Evolutionary conservation across 257 asterid genomes (phyloP).

Genomic region (Solanum etuberosum): DNA sequence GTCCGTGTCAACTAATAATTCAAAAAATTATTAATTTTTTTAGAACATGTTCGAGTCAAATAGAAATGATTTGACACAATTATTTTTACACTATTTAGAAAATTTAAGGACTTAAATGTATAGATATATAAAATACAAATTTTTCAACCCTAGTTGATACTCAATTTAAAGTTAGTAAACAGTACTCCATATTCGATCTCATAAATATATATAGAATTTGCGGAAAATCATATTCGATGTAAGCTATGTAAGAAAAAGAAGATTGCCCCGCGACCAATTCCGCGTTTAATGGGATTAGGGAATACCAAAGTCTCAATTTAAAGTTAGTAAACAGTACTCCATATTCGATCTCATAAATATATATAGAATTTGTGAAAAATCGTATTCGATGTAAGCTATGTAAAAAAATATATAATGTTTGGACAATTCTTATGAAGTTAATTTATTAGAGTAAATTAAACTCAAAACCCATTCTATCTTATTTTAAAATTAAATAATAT

Average conservation of each 20-base stretch:
- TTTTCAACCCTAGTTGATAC: background rate
- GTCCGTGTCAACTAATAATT: background rate
- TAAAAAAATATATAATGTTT: no score
- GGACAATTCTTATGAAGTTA: no score
- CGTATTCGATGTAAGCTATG: no score
- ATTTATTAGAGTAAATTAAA: background rate
- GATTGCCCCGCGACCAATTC: no score
- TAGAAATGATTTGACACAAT: background rate
- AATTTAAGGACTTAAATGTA: background rate
- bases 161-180: background rate
- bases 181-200: background rate
- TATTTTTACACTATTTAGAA: background rate
- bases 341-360: no score
- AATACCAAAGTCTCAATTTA: no score
- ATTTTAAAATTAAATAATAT: background rate
- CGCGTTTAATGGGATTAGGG: no score
- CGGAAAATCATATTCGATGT: background rate
- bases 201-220: background rate
- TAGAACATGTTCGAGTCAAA: background rate
- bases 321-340: no score
- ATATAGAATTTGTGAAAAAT: no score
- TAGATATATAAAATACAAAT: background rate
- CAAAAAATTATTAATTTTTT: background rate
- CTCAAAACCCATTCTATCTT: background rate
- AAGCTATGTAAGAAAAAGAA: background rate